These are phyloP conservation scores for Glycyrrhiza uralensis DNA, from an alignment of 306 rosid genomes.

Conservation along the genomic window DNA sequence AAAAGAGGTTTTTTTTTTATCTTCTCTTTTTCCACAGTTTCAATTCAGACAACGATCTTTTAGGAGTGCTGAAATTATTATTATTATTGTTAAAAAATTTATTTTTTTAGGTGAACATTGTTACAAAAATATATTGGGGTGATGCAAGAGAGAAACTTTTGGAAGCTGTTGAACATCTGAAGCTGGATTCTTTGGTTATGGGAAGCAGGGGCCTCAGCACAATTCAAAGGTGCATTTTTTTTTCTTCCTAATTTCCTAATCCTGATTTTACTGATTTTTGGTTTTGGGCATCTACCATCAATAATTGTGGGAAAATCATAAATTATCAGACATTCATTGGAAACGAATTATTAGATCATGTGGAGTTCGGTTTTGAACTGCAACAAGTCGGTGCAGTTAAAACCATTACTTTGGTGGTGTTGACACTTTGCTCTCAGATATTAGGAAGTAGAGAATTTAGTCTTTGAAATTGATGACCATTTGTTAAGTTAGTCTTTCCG, in stretches of 20 bases:
- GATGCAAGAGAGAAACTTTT: conserved; percentile 94
- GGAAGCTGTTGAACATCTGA: conserved; percentile 75
- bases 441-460: too few relatives aligned
- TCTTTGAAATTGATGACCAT: too few relatives aligned
- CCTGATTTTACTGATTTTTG: neutral
- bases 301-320: neutral
- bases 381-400: neutral
- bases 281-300: neutral
- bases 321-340: neutral
- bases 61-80: neutral
- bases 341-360: neutral
- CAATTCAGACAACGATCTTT: neutral
- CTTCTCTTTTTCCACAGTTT: neutral
- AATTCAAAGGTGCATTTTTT: conserved; percentile 50
- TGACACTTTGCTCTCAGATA: too few relatives aligned
- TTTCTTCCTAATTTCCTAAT: neutral
- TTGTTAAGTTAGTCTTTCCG: too few relatives aligned
- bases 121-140: conserved; percentile 86
- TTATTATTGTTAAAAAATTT: neutral
- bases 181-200: conserved; percentile 78
- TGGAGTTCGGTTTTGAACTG: too few relatives aligned
- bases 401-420: too few relatives aligned
- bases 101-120: conserved; percentile 47
- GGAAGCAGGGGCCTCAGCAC: conserved; percentile 96
- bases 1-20: conserved; percentile 54